Evolutionary conservation across 2,329 filamentous ascomycete genomes (phyloP).

Genomic region (Fusarium xylarioides): DNA sequence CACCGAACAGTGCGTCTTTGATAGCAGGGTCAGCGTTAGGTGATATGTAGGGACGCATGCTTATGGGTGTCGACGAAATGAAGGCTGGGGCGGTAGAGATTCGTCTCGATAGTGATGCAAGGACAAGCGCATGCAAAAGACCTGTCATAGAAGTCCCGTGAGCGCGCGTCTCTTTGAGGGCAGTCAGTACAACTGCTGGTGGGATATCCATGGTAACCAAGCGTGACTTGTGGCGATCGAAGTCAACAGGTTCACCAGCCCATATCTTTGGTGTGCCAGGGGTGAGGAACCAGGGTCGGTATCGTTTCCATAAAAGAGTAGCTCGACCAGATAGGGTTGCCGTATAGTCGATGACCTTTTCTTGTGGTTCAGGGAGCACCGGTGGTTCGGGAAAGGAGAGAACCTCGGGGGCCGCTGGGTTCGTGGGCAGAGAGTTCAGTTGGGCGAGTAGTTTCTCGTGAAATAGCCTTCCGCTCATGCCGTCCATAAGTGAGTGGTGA

Average conservation of each 20-base stretch:
- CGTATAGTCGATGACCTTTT: slow-evolving; percentile 53
- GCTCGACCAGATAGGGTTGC: slow-evolving; percentile 53
- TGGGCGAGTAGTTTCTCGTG: slow-evolving; percentile 57
- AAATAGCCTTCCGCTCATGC: slow-evolving; percentile 58
- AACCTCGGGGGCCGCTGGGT: not conserved
- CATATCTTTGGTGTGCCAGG: slow-evolving; percentile 46
- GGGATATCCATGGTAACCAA: slow-evolving; percentile 51
- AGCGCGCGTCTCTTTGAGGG: slow-evolving; percentile 53
- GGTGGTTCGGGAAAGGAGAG: slow-evolving; percentile 44
- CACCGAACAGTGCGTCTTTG: slow-evolving; percentile 49
- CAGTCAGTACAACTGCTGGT: slow-evolving; percentile 33
- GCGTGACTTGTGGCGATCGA: slow-evolving; percentile 47
- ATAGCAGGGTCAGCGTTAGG: slow-evolving; percentile 41
- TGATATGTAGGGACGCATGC: slow-evolving; percentile 52
- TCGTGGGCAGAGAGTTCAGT: slow-evolving; percentile 45
- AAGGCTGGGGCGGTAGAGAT: slow-evolving; percentile 52
- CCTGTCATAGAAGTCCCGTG: slow-evolving; percentile 58
- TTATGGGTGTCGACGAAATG: slow-evolving; percentile 53
- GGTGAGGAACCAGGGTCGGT: slow-evolving; percentile 53
- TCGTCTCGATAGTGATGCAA: slow-evolving; percentile 52
- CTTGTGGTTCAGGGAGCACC: slow-evolving; percentile 51
- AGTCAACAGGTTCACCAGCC: slow-evolving; percentile 50
- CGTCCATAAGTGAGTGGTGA: slow-evolving; percentile 64
- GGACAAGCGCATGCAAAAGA: slow-evolving; percentile 57
- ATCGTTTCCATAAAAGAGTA: slow-evolving; percentile 50